These are phyloP conservation scores for Russula virescens DNA, from an alignment of 768 basidiomycete genomes.

Conservation along the genomic window DNA sequence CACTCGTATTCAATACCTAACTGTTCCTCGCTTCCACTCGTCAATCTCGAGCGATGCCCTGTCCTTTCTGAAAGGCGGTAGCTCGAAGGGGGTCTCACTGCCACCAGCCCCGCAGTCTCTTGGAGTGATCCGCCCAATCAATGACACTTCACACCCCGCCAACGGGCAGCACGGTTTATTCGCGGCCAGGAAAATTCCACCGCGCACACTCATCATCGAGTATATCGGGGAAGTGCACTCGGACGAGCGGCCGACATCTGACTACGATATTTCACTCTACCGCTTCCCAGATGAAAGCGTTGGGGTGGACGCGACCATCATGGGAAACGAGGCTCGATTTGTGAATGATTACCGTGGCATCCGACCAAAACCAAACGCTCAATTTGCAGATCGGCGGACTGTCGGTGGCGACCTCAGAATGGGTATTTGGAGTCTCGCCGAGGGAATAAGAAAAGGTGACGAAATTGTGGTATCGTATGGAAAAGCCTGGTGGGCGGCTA, in stretches of 20 bases:
- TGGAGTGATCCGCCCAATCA: conserved; percentile 55
- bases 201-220: conserved; percentile 64
- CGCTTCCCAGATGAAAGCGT: conserved; percentile 55
- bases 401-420: conserved; percentile 62
- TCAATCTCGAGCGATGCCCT: conserved; percentile 46
- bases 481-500: conserved; percentile 72
- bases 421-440: conserved; percentile 61
- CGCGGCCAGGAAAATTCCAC: conserved; percentile 62
- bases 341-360: conserved; percentile 88
- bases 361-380: conserved; percentile 58
- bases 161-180: conserved; percentile 76
- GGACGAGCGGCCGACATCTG: conserved; percentile 63
- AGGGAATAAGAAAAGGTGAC: conserved; percentile 66
- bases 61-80: conserved; percentile 20
- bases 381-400: conserved; percentile 55
- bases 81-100: conserved; percentile 6
- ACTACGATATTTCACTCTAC: conserved; percentile 84
- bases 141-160: conserved; percentile 54
- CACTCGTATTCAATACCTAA: conserved; percentile 47
- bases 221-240: conserved; percentile 84
- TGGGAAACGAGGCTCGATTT: conserved; percentile 87
- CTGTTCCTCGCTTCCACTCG: conserved; percentile 46
- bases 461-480: conserved; percentile 89
- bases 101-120: conserved; percentile 26
- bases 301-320: conserved; percentile 67